Evolutionary conservation across 139 green algal genomes (phyloP), one percentile per base, ranked within the genome.

Genomic region (Chlamydomonas incerta): DNA sequence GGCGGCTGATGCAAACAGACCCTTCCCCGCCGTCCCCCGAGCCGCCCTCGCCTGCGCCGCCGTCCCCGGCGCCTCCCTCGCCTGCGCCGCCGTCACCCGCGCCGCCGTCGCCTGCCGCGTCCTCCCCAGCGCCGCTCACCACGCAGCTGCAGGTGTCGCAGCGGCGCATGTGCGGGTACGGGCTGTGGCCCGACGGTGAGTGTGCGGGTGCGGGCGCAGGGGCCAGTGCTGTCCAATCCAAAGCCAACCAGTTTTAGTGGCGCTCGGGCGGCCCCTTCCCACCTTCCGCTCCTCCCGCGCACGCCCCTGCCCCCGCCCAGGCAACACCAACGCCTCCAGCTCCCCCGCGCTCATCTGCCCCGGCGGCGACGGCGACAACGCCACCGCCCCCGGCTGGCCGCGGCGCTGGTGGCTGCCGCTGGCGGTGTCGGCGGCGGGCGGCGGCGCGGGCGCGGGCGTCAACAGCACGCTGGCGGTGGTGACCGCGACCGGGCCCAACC

Each of bases 401-500:
- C n/a, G 21, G 29, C 15, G 35, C 46, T 83, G 77, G 77, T 83
- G 77, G 77, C 77, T 83, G 20, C 77, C 77, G 1, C 1, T 83
- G 29, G 77, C 77, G 0, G 23, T 63, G 46, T 74, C 63, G 6
- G 63, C 35, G 11, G 60, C 28, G 15, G 63, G 23, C 17, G 46
- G 46, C n/a, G 24, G 41, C 37, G 20, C 63, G 8, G 23, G 24
- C 60, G 60, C 21, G 5, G 26, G 28, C 34, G 62, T 28, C 31
- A 62, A 18, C 75, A 33, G 29, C 11, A 4, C 33, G 15, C 34
- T 55, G 66, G 14, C 21, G 4, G 66, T 72, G 66, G 13, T 46
- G 13, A 50, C 29, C 55, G 41, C 41, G 41, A 50, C 41, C 41
- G 41, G 41, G 41, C 41, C 41, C 41, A 50, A 50, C 41, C 41